Evolutionary conservation across 352 stramenopile genomes (phyloP).

Genomic region (Thraustotheca clavata): DNA sequence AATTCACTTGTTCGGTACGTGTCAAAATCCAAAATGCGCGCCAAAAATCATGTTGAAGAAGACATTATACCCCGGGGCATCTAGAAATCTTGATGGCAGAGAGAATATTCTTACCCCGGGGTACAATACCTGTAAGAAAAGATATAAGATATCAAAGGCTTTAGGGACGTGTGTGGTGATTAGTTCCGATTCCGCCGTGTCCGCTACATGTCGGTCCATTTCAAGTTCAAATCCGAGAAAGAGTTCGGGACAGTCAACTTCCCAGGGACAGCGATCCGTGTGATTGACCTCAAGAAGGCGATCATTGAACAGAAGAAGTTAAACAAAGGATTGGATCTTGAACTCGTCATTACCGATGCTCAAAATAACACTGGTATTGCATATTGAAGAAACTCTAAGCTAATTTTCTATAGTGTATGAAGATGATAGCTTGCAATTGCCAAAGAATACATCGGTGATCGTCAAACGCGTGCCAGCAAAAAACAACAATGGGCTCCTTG

Average conservation of each 20-base stretch:
- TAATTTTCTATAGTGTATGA: conserved; percentile 58
- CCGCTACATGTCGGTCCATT: conserved; percentile 78
- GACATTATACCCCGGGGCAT: neutral
- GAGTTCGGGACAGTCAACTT: conserved; percentile 86
- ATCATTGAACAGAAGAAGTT: conserved; percentile 92
- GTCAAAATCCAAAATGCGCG: too few relatives aligned
- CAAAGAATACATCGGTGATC: conserved; percentile 87
- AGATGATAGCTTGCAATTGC: conserved; percentile 83
- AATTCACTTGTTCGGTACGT: too few relatives aligned
- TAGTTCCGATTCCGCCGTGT: neutral
- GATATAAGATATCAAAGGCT: neutral
- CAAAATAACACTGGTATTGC: conserved; percentile 72
- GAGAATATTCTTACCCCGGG: neutral
- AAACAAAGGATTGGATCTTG: conserved; percentile 87
- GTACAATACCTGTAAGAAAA: neutral
- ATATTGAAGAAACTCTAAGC: neutral
- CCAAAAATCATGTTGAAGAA: too few relatives aligned
- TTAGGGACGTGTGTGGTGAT: neutral
- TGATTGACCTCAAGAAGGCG: conserved; percentile 87
- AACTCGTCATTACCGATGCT: conserved; percentile 87
- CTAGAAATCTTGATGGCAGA: too few relatives aligned
- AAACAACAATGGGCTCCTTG: conserved; percentile 62
- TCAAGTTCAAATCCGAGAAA: conserved; percentile 88
- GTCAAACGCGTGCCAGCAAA: conserved; percentile 87
- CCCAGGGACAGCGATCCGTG: conserved; percentile 71